Percentiles rank a stretch among this genome's conserved stretches.
phyloP scores from a whole-genome alignment of 257 asterid species.

The Solanum sejunctum region DNA sequence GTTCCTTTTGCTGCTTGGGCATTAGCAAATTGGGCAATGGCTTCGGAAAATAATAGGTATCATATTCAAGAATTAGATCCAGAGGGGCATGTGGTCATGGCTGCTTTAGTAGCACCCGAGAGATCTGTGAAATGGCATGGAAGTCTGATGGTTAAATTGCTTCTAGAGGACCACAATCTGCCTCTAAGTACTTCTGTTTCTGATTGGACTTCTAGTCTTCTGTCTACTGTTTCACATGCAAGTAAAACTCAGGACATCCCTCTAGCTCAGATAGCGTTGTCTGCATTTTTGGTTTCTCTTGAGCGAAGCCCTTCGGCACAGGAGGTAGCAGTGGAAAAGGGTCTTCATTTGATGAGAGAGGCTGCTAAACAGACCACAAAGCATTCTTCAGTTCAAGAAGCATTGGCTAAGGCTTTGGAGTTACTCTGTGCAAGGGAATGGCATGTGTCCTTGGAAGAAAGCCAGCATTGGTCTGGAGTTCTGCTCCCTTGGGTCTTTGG shows the following conservation, averaged over 20 bases:
- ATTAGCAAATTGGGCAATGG: conserved; percentile 97
- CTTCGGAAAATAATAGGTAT: conserved; percentile 74
- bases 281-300: conserved; percentile 74
- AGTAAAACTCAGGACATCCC: conserved; percentile 77
- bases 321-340: conserved; percentile 73
- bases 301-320: conserved; percentile 75
- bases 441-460: conserved; percentile 90
- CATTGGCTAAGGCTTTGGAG: conserved; percentile 85
- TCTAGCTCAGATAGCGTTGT: conserved; percentile 71
- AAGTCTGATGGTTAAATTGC: conserved; percentile 81
- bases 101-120: conserved; percentile 91
- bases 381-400: conserved; percentile 70
- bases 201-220: conserved; percentile 87
- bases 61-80: conserved; percentile 90
- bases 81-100: conserved; percentile 85
- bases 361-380: conserved; percentile 63
- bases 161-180: conserved; percentile 66
- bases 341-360: conserved; percentile 84
- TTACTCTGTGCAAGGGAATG: conserved; percentile 52
- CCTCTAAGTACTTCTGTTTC: conserved; percentile 76
- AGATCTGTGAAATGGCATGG: conserved; percentile 99
- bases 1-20: conserved; percentile 99
- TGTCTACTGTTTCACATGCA: conserved; percentile 82
- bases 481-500: conserved; percentile 84
- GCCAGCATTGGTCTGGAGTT: conserved; percentile 88